Evolutionary conservation across 2,329 filamentous ascomycete species (phyloP), one percentile per base, ranked within the genome.

Genomic region (Fusarium penzigii): DNA sequence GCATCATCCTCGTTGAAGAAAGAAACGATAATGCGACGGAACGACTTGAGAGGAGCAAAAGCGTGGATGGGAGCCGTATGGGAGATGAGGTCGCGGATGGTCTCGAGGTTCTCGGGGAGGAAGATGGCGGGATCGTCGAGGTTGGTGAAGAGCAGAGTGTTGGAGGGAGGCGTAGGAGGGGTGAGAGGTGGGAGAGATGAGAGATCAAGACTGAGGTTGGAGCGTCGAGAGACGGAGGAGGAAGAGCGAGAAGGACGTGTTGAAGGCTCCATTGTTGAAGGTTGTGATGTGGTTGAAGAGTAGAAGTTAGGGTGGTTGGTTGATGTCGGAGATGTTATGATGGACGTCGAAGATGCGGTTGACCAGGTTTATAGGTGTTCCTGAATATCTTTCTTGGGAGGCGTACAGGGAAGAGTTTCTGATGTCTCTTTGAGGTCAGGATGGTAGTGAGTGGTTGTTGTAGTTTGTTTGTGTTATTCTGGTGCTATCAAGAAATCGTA

Each of bases 131-230:
- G 74, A 59, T 90, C 83, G 66, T 86, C 76, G 54, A 94, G 83
- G 75, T 91, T 91, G 65, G 90, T 94, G 68, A 94, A 87, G 66
- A 94, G 84, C 51, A 94, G 85, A 0, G 90, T 94, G 77, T 94
- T 94, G 61, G 87, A 89, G 6, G 89, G 87, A 49, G 86, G 83
- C 25, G 88, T 85, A n/a, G 89, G 89, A 67, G 84, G 81, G 40
- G 78, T 77, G 49, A 90, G 78, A 36, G 87, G 82, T 45, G 90
- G 89, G 40, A 93, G 75, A 66, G 79, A 82, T 56, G 87, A 88
- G 42, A 93, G 82, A 68, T 93, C 89, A 65, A 94, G 81, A 17
- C 84, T 86, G 51, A 91, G 82, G 63, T 80, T 71, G 59, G 65
- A 73, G 54, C 74, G 74, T 60, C 70, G 71, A 48, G 76, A 80